Base-by-base conservation (phyloP, 257 asterid species). In the Thymus quinquecostatus region DNA sequence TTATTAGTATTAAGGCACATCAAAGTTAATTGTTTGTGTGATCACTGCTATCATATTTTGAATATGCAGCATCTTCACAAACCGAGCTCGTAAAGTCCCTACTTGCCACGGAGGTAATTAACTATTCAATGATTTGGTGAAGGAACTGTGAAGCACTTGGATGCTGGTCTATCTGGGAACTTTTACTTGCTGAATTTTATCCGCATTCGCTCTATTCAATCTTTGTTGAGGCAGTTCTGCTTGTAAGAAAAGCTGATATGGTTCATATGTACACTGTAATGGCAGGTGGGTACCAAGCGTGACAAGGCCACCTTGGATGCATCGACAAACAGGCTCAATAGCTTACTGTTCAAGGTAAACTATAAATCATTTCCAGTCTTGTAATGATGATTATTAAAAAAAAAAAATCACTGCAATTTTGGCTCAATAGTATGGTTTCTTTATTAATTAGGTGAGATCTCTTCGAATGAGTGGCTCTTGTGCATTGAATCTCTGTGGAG, bases 381-480 rank as follows among this genome's bases (percentile, higher is more conserved):
- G 28, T 67, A 30, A 29, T 45, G 21, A 67, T 21, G 11, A 6
- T 33, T 70, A 55, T 45, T 69, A 47, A 1, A 2, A 34, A 2
- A 3, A 34, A 34, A 34, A 34, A 34, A 34, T 34, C 3, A 2
- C 49, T 8, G 49, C 50, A 14, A 48, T 70, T 38, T 4, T 29
- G 55, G 54, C 73, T 78, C 68, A 69, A 30, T 30, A 45, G 33
- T 58, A 21, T 75, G 55, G 36, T 32, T 71, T 77, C 27, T 65
- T 58, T 6, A 53, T 50, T 71, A 57, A 75, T 72, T 84, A 90
- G 98, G 98, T 92, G 62, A 82, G 95, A 76, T 92, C 98, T 57
- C 76, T 92, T 6, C 85, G 96, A 30, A 92, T 89, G 96, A 85
- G 88, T 76, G 96, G 98, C 65, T 92, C 98, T 32, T 88, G 96